Evolutionary conservation across 768 basidiomycete species (phyloP), one percentile per base, ranked within the genome.

Genomic region (Coprinopsis strossmayeri): DNA sequence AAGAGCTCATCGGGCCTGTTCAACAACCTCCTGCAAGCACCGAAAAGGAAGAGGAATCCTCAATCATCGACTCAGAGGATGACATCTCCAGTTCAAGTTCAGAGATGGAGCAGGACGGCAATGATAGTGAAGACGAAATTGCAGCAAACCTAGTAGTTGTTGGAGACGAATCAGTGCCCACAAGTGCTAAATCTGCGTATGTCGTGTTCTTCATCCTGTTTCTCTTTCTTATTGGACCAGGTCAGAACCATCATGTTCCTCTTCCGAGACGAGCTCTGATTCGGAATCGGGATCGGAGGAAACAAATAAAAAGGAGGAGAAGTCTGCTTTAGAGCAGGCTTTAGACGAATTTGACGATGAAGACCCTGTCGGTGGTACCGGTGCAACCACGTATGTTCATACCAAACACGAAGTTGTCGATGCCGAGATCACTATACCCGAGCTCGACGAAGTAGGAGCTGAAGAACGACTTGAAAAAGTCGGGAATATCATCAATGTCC

Each of bases 71-170:
- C 10, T 12, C 12, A 13, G 37, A 38, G 5, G 74, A 80, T 46
- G 72, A 75, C 57, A 79, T 79, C 46, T 66, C 70, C 50, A 83
- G 81, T 55, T 77, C 81, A 15, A 71, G 53, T 15, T 56, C 70
- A 32, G 69, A 75, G 17, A n/a, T n/a, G n/a, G 66, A 59, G 50
- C 78, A 77, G 38, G 65, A 63, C 32, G 78, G 73, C 43, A 85
- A 81, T 47, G 82, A 82, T 48, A 88, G 86, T 52, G 85, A 86
- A 58, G 79, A 80, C 32, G 88, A 88, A 60, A 80, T 87, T 38
- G 84, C 20, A 45, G 53, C 17, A 61, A 59, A 20, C 52, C 59
- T 15, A 55, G 65, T 4, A 65, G 67, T 20, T 17, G 70, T 72
- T 17, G 73, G 72, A 15, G 60, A 63, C 9, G 52, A 50, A 37